A percentile compares a stretch with the other conserved stretches of the same genome.
phyloP scores from a whole-genome alignment of 2,329 filamentous ascomycete species.

The Fusarium sarcochroum region DNA sequence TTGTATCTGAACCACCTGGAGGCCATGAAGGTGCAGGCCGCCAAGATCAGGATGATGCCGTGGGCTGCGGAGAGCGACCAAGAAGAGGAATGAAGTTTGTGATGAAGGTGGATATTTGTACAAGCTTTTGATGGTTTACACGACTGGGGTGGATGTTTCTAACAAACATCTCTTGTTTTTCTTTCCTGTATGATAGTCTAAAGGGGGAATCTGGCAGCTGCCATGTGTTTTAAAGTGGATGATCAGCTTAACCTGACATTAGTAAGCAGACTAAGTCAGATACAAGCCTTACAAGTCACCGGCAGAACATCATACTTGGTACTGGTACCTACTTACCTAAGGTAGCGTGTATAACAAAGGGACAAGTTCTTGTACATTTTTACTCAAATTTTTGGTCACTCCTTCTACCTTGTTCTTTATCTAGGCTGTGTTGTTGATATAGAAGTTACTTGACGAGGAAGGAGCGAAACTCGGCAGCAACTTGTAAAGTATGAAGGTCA shows the following conservation, averaged over 20 bases:
- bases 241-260: not conserved
- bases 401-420: no score
- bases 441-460: no score
- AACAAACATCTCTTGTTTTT: not conserved
- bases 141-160: not conserved
- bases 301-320: not conserved
- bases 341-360: no score
- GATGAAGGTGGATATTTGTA: not conserved
- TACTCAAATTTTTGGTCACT: no score
- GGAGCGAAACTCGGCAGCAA: no score
- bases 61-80: not conserved
- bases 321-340: no score
- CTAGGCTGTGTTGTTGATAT: no score
- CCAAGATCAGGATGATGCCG: slow-evolving; percentile 13
- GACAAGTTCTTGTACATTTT: no score
- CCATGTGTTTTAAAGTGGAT: not conserved
- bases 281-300: not conserved
- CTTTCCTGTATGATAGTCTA: not conserved
- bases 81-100: not conserved
- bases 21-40: slow-evolving; percentile 13
- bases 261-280: not conserved
- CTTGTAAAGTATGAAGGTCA: no score
- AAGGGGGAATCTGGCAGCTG: not conserved
- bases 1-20: slow-evolving; percentile 16
- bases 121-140: not conserved